These are phyloP conservation scores for Leccinum subrobustum DNA, from an alignment of 1,284 basidiomycete genomes.

Conservation along the genomic window DNA sequence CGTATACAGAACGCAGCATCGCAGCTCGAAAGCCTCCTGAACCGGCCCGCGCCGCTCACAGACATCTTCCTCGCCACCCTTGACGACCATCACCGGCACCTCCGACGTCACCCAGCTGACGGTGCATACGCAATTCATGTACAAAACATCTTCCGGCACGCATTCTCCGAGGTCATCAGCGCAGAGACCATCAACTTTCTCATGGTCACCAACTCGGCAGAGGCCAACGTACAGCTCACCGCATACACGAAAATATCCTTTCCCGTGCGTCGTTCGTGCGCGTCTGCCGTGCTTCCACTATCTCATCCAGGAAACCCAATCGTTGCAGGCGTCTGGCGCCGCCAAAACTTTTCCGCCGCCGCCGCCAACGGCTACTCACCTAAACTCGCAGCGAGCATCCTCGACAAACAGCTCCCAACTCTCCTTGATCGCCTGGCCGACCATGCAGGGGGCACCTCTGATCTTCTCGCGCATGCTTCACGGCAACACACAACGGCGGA, in stretches of 20 bases:
- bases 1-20: conserved; percentile 62
- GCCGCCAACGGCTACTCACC: too few species aligned
- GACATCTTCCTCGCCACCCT: conserved; percentile 59
- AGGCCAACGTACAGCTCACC: conserved; percentile 79
- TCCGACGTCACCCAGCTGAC: conserved; percentile 33
- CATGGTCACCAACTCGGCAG: conserved; percentile 73
- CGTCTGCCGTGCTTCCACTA: background rate
- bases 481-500: too few species aligned
- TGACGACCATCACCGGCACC: conserved; percentile 51
- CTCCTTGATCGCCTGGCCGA: too few species aligned
- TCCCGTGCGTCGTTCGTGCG: conserved; percentile 48
- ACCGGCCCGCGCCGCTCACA: conserved; percentile 58
- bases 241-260: conserved; percentile 83
- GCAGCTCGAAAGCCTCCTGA: conserved; percentile 74
- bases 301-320: conserved; percentile 63
- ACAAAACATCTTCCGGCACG: conserved; percentile 74
- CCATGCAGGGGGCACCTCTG: too few species aligned
- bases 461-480: too few species aligned
- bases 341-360: conserved; percentile 75
- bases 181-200: conserved; percentile 79
- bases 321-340: conserved; percentile 79
- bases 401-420: too few species aligned
- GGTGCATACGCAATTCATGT: conserved; percentile 63
- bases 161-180: conserved; percentile 72
- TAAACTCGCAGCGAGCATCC: too few species aligned